Evolutionary conservation across 2,329 filamentous ascomycete species (phyloP), one percentile per base, ranked within the genome.

Genomic region (Colletotrichum orbiculare): DNA sequence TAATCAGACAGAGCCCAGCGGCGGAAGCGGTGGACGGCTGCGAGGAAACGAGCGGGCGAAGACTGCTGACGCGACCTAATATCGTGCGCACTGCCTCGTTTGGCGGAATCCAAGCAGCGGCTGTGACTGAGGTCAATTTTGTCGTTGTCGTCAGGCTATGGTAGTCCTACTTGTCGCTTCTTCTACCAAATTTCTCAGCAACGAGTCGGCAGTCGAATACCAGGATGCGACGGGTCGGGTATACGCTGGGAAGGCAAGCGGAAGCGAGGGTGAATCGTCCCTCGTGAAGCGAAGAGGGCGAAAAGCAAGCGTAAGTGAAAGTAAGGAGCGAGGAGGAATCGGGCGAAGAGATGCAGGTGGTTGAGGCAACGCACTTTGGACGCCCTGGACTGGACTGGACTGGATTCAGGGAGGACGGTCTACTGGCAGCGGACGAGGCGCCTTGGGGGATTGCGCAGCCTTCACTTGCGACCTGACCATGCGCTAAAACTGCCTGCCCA

Each of bases 211-310:
- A 17, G 46, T 48, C 6, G 46, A 33, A 15, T 9, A 33, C 4
- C 25, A 25, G 46, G 46, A n/a, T 13, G 25, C 33, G n/a, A 55
- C 9, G 17, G 35, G 35, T 41, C 47, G 15, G 33, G 12, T 13
- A 25, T 17, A 42, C 42, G 43, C 34, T 53, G 17, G 34, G 8
- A 38, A 46, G 54, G 48, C 25, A 34, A 46, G 17, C 33, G 42
- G 41, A 65, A 65, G 62, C 38, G 57, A 65, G 45, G 47, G 62
- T 62, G 39, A 48, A 37, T 47, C 41, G 34, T n/a, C 11, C 45
- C 11, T 65, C 62, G 46, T 37, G 41, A 33, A 12, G 57, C 52
- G 46, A 53, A 52, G 41, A 38, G n/a, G 37, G 12, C 52, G n/a
- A 39, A 50, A 46, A 15, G 58, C 15, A 50, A 65, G 25, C n/a